Evolutionary conservation across 441 rosid genomes (phyloP), one percentile per base, ranked within the genome.

Genomic region (Gossypium trilobum): DNA sequence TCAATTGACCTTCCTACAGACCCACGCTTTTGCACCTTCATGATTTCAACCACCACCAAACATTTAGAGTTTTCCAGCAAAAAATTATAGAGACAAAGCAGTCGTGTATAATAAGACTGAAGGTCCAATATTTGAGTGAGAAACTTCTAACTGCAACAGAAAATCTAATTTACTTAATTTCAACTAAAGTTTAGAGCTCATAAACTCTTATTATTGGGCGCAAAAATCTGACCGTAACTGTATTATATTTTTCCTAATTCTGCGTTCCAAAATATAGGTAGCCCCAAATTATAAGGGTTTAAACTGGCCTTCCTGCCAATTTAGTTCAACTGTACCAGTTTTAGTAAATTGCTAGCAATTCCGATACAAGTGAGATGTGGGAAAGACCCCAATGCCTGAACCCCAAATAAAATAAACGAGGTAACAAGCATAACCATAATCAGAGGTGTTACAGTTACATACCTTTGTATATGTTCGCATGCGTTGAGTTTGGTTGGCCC

Each of bases 391-490:
- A 36, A 36, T 36, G 42, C 42, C 42, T 6, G 8, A 33, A 36
- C 42, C 10, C 42, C 42, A 72, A 48, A 25, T 16, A 31, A 50
- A 33, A 64, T n/a, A 33, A 52, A 64, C 2, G 10, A 8, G 39
- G 54, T 2, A 29, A 55, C 50, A 29, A 63, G 46, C 48, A 54
- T 4, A 55, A 23, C 65, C 11, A 7, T 52, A 14, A 29, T 23
- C 16, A 25, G 39, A 39, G 57, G 63, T 27, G 55, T 10, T 3
- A 17, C 31, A 1, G 36, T 13, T 58, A 76, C 80, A 52, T 66
- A 95, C 99, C 99, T 95, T 95, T 5, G 97, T 92, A 78, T 85
- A 95, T 48, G 99, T 92, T 52, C 97, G 86, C 95, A 92, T 92
- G 5, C 95, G 88, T 71, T 89, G 99, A 69, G 95, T 81, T 80